Evolutionary conservation across 257 asterid genomes (phyloP).

Genomic region (Leonotis leonurus): DNA sequence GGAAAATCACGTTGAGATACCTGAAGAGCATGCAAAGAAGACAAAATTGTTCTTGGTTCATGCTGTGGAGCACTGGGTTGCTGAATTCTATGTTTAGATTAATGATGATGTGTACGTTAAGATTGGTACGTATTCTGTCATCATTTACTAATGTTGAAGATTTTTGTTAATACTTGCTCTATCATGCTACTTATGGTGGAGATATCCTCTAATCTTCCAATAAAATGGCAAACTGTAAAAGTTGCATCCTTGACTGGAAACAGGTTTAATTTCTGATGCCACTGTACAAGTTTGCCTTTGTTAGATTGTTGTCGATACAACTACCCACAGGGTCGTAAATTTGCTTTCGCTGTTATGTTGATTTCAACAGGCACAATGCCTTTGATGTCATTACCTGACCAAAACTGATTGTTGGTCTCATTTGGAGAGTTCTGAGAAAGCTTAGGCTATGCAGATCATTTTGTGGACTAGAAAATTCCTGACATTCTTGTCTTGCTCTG

Average conservation of each 20-base stretch:
- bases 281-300: not conserved
- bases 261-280: not conserved
- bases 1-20: slow-evolving; percentile 69
- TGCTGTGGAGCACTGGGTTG: slow-evolving; percentile 86
- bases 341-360: not conserved
- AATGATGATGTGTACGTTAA: slow-evolving; percentile 78
- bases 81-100: slow-evolving; percentile 74
- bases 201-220: not conserved
- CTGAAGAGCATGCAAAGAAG: slow-evolving; percentile 53
- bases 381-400: not conserved
- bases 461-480: not conserved
- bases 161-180: slow-evolving; percentile 7
- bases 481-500: not conserved
- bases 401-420: not conserved
- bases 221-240: not conserved
- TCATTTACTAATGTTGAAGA: not conserved
- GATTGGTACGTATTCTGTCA: slow-evolving; percentile 47
- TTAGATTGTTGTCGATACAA: not conserved
- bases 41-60: slow-evolving; percentile 54
- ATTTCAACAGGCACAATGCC: not conserved
- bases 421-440: not conserved
- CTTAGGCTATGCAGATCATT: not conserved
- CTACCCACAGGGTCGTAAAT: not conserved
- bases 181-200: not conserved
- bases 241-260: not conserved